Conservation (phyloP, 768 basidiomycete genomes). For the Mycena floridula region DNA sequence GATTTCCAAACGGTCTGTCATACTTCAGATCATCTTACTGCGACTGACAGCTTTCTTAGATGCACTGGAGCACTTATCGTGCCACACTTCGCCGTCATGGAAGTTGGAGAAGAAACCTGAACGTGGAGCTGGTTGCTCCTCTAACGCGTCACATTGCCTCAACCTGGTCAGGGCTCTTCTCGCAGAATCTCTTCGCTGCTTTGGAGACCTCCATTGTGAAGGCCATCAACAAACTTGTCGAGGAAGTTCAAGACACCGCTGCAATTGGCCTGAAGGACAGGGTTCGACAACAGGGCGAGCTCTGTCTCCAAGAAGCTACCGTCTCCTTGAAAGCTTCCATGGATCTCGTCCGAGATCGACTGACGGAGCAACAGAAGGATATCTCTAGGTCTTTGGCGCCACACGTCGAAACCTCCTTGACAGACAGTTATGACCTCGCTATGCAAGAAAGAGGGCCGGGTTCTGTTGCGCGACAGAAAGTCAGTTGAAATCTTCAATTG, state of each 20-base stretch:
- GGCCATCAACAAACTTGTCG: conserved; percentile 37
- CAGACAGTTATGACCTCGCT: conserved; percentile 46
- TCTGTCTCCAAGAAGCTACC: conserved; percentile 45
- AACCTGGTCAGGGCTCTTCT: conserved; percentile 56
- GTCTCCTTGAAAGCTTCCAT: conserved; percentile 43
- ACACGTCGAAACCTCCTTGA: conserved; percentile 44
- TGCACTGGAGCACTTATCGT: conserved; percentile 59
- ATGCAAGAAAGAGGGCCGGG: conserved; percentile 50
- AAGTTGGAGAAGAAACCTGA: conserved; percentile 51
- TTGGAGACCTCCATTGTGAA: conserved; percentile 34
- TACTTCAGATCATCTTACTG: conserved; percentile 44
- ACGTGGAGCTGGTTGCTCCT: conserved; percentile 49
- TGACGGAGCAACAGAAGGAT: conserved; percentile 53
- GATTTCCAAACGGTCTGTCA: conserved; percentile 31
- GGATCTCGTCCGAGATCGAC: conserved; percentile 40
- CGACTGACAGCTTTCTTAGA: too few species aligned
- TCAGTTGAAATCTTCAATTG: conserved; percentile 15
- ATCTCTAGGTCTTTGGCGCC: conserved; percentile 51
- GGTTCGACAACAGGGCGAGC: conserved; percentile 41
- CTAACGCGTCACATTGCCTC: conserved; percentile 54
- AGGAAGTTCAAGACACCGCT: conserved; percentile 46
- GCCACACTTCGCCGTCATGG: conserved; percentile 53
- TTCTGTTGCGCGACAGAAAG: conserved; percentile 57
- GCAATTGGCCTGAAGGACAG: conserved; percentile 48
- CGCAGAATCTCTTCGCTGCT: conserved; percentile 46